Conservation (phyloP, 805 yeast species). For the Crinitomyces ghanaensis region DNA sequence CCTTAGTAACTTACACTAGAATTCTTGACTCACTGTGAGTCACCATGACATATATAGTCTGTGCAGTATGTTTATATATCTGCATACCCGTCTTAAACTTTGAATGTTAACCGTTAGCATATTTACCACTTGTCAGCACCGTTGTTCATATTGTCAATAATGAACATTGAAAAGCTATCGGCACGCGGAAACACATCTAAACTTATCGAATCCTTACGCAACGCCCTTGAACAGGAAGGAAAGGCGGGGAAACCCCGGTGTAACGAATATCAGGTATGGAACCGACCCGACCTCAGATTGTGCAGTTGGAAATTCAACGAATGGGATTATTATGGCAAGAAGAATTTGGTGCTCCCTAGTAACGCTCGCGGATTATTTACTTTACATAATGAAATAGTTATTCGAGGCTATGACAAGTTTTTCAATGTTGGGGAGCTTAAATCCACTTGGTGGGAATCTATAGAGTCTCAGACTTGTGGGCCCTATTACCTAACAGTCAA, state of each 20-base stretch:
- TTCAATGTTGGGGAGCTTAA: constrained; percentile 66
- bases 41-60: no score
- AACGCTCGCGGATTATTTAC: constrained; percentile 76
- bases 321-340: constrained; percentile 61
- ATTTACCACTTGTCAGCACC: no score
- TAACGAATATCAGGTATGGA: constrained; percentile 18
- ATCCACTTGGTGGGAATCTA: constrained; percentile 37
- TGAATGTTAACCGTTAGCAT: no score
- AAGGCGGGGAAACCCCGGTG: constrained; percentile 16
- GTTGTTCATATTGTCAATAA: no score
- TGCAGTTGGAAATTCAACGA: constrained; percentile 76
- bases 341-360: constrained; percentile 46
- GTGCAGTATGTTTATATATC: no score
- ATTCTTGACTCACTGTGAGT: no score
- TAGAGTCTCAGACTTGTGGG: constrained; percentile 45
- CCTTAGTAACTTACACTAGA: no score
- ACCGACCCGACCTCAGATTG: constrained; percentile 17
- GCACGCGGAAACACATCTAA: not conserved
- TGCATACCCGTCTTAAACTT: no score
- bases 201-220: constrained; percentile 6
- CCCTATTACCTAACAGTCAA: constrained; percentile 76
- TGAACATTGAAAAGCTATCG: constrained; percentile 1
- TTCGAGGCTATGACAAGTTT: constrained; percentile 90
- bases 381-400: constrained; percentile 36
- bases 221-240: constrained; percentile 2